A percentile compares a stretch with the other conserved stretches of the same genome.
Conservation (phyloP, 805 yeast species). For the Cyberlindnera saturnus region DNA sequence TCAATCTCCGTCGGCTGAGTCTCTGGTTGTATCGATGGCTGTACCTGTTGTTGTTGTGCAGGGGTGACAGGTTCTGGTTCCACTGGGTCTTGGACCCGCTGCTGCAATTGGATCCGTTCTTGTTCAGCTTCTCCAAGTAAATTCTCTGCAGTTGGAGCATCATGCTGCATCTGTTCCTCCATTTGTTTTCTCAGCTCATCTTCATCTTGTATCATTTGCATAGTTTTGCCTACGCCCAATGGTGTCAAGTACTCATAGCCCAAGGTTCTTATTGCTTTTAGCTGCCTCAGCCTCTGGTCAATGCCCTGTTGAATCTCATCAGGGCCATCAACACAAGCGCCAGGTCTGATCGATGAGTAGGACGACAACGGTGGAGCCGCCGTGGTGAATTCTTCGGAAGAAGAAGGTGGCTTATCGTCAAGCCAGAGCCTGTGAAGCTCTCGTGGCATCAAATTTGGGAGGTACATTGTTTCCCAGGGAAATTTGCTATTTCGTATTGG, state of each 20-base stretch:
- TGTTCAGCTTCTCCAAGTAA: constrained; percentile 25
- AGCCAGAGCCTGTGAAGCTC: constrained; percentile 43
- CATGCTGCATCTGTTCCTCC: constrained; percentile 21
- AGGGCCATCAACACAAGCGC: constrained; percentile 17
- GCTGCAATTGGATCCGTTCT: neutral
- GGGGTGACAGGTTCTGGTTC: too few relatives aligned
- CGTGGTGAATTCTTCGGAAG: constrained; percentile 5
- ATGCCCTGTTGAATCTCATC: constrained; percentile 8
- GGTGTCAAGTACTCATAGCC: constrained; percentile 51
- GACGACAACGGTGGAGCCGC: constrained; percentile 51
- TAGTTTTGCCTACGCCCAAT: constrained; percentile 52
- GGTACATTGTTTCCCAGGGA: constrained; percentile 31
- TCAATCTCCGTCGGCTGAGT: constrained; percentile 2
- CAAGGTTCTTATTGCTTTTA: constrained; percentile 31
- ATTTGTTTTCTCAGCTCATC: constrained; percentile 21
- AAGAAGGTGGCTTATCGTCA: constrained; percentile 5
- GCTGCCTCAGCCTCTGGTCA: constrained; percentile 13
- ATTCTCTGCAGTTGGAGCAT: constrained; percentile 24
- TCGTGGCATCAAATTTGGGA: constrained; percentile 40
- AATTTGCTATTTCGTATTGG: neutral
- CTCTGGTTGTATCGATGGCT: constrained; percentile 2
- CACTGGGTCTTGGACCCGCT: neutral
- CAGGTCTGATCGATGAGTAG: constrained; percentile 42
- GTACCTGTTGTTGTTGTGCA: constrained; percentile 1
- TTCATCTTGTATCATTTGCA: constrained; percentile 33